phyloP scores from a whole-genome alignment of 352 stramenopile species.

The Pelagophyceae sp. region DNA sequence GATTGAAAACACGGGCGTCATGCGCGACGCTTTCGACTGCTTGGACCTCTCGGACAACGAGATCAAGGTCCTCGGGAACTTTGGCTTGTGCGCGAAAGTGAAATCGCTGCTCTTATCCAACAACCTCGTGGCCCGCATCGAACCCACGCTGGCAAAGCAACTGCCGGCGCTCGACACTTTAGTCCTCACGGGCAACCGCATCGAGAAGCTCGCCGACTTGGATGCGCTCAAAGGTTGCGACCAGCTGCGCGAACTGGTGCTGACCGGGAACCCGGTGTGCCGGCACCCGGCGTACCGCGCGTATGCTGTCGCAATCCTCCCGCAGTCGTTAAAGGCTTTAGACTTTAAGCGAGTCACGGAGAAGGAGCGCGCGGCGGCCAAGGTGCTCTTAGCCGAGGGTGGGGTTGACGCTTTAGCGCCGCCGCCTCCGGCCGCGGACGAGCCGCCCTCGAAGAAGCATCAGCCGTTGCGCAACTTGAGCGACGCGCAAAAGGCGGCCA shows the following conservation, averaged over 20 bases:
- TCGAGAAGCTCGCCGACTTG: slow-evolving; percentile 65
- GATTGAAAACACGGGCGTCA: slow-evolving; percentile 15
- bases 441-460: too few relatives aligned
- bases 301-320: slow-evolving; percentile 68
- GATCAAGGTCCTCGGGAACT: slow-evolving; percentile 86
- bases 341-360: slow-evolving; percentile 58
- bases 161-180: slow-evolving; percentile 72
- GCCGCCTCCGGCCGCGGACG: too few relatives aligned
- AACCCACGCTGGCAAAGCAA: slow-evolving; percentile 57
- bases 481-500: slow-evolving; percentile 32
- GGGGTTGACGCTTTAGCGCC: neutral
- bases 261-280: slow-evolving; percentile 75
- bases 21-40: slow-evolving; percentile 59
- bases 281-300: slow-evolving; percentile 77
- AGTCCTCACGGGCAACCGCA: slow-evolving; percentile 76
- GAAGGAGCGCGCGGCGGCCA: slow-evolving; percentile 33
- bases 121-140: slow-evolving; percentile 76
- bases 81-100: slow-evolving; percentile 68
- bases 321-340: slow-evolving; percentile 25
- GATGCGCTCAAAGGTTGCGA: slow-evolving; percentile 60
- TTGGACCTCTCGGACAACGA: slow-evolving; percentile 87
- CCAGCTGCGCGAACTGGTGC: slow-evolving; percentile 63
- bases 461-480: slow-evolving; percentile 31
- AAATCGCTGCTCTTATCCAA: slow-evolving; percentile 81
- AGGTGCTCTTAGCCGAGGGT: slow-evolving; percentile 22